Evolutionary conservation across 75 land plant species (phyloP).

Genomic region (Ceratopteris richardii): DNA sequence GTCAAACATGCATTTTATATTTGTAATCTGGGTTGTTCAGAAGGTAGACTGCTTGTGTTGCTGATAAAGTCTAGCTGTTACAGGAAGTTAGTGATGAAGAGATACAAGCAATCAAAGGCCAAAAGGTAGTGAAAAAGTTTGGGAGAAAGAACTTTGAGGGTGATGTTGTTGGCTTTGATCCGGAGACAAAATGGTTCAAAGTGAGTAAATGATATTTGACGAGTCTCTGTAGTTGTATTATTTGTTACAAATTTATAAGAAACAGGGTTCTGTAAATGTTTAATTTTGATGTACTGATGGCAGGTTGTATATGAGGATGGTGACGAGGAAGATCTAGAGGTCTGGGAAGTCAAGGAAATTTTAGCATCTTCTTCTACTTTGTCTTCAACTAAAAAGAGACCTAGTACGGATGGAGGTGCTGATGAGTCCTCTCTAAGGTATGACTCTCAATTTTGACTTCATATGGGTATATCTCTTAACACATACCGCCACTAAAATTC

Average conservation of each 20-base stretch:
- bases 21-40: background rate
- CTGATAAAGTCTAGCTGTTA: background rate
- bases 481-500: background rate
- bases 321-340: slow-evolving; percentile 21
- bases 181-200: slow-evolving; percentile 61
- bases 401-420: slow-evolving; percentile 1
- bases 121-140: slow-evolving; percentile 51
- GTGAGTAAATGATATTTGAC: slow-evolving; percentile 16
- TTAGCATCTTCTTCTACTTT: slow-evolving; percentile 4
- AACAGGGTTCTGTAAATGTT: no score
- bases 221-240: no score
- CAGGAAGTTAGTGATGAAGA: slow-evolving; percentile 4
- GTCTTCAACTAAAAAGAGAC: slow-evolving; percentile 3
- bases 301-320: slow-evolving; percentile 29
- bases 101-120: slow-evolving; percentile 28
- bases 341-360: slow-evolving; percentile 16
- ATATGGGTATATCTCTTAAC: background rate
- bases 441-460: background rate
- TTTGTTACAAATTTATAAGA: no score
- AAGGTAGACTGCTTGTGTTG: background rate
- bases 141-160: slow-evolving; percentile 39
- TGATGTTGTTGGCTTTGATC: slow-evolving; percentile 42
- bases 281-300: no score
- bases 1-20: no score
- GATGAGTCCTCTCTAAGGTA: background rate